Evolutionary conservation across 371 early-diverging fungal species (phyloP).

Genomic region (Rhizomucor pusillus): DNA sequence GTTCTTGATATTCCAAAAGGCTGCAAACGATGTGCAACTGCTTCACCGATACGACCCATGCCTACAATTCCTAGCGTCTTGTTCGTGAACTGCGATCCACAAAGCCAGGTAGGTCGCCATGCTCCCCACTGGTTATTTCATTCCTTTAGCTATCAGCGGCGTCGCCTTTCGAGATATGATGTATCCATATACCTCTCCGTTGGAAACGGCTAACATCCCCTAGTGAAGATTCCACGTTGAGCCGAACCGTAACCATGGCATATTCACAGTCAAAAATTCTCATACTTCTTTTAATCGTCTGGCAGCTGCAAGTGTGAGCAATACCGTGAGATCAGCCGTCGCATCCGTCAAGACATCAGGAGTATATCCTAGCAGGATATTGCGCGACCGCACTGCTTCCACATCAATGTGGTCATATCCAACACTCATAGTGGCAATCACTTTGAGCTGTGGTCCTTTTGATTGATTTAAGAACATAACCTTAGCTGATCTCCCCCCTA

Average conservation of each 20-base stretch:
- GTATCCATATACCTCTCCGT: slow-evolving; percentile 34
- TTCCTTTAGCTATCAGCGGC: no score
- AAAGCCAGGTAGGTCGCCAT: slow-evolving; percentile 73
- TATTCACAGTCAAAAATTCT: no score
- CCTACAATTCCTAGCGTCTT: slow-evolving; percentile 87
- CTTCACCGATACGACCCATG: slow-evolving; percentile 81
- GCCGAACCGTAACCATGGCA: no score
- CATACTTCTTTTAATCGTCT: slow-evolving; percentile 62
- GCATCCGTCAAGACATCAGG: slow-evolving; percentile 89
- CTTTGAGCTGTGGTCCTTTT: slow-evolving; percentile 54
- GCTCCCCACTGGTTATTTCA: slow-evolving; percentile 59
- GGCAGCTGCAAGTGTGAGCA: slow-evolving; percentile 71
- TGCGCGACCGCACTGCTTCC: slow-evolving; percentile 39
- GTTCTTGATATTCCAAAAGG: slow-evolving; percentile 66
- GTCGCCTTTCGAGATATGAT: not conserved
- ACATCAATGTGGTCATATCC: slow-evolving; percentile 86
- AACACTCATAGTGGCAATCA: slow-evolving; percentile 73
- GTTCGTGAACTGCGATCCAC: slow-evolving; percentile 70
- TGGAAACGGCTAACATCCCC: slow-evolving; percentile 46
- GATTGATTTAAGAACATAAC: slow-evolving; percentile 1
- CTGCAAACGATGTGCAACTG: slow-evolving; percentile 65
- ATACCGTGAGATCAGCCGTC: slow-evolving; percentile 78
- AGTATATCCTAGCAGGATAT: slow-evolving; percentile 74
- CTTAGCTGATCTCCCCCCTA: not conserved
- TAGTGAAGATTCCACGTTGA: no score